Percentiles rank a stretch among this genome's conserved stretches.
Evolutionary conservation across 192 early-diverging fungal species (phyloP).

Genomic region (Coemansia sp.): DNA sequence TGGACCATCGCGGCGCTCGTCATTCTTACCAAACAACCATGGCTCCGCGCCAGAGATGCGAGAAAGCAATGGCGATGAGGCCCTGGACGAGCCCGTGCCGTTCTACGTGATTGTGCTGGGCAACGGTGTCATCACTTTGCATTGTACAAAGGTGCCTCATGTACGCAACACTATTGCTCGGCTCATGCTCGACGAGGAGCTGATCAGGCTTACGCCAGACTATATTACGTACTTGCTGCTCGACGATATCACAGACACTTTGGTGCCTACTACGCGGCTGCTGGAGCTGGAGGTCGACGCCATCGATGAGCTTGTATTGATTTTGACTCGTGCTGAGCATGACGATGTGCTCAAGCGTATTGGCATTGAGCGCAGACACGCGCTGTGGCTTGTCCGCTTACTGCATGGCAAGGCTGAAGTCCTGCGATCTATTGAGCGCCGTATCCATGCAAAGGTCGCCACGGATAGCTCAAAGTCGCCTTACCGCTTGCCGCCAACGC

Average conservation of each 20-base stretch:
- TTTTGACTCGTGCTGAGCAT: conserved; percentile 84
- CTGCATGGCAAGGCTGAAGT: conserved; percentile 74
- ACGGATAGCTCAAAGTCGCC: conserved; percentile 14
- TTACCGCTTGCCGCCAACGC: conserved; percentile 9
- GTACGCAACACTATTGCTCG: conserved; percentile 55
- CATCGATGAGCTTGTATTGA: conserved; percentile 93
- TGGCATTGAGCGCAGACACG: conserved; percentile 69
- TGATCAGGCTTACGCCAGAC: conserved; percentile 18
- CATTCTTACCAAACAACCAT: background rate
- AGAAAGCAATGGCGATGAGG: conserved; percentile 14
- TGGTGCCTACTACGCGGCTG: conserved; percentile 78
- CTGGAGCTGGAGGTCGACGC: conserved; percentile 95
- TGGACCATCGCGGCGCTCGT: background rate
- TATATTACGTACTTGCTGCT: conserved; percentile 80
- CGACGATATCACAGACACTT: conserved; percentile 92
- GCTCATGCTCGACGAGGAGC: conserved; percentile 22
- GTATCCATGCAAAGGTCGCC: conserved; percentile 42
- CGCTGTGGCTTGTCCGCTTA: conserved; percentile 67
- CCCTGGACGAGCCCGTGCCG: conserved; percentile 38
- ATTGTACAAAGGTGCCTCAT: conserved; percentile 53
- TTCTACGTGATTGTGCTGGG: conserved; percentile 47
- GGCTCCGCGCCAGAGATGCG: background rate
- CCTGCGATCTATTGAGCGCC: conserved; percentile 67
- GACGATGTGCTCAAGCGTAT: conserved; percentile 75
- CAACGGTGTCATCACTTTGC: conserved; percentile 44